Conservation (phyloP, 2,329 filamentous ascomycete species). For the Daldinia sp. region DNA sequence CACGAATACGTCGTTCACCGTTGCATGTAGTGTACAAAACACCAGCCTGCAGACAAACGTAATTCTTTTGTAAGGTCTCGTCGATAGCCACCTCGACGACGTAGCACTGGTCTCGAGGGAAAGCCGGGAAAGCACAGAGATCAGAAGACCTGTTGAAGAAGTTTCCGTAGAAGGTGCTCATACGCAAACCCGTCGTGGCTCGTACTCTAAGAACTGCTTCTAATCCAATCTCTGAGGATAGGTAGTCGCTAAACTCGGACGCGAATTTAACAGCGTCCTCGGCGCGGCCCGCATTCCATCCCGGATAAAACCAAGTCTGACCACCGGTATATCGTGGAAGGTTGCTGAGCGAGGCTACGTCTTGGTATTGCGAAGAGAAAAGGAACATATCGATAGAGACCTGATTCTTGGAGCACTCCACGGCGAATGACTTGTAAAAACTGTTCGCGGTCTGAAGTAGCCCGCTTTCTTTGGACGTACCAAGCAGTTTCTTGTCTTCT, state of each 20-base stretch:
- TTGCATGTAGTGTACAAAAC: conserved; percentile 98
- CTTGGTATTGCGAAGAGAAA: conserved; percentile 95
- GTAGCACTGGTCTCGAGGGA: conserved; percentile 96
- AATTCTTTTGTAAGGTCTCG: conserved; percentile 89
- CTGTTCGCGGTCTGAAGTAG: conserved; percentile 92
- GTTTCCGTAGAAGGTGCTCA: conserved; percentile 99
- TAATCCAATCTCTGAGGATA: conserved; percentile 95
- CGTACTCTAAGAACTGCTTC: conserved; percentile 96
- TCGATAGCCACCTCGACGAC: conserved; percentile 99
- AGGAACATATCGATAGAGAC: conserved; percentile 99
- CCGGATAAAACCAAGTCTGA: conserved; percentile 98
- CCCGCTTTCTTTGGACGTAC: conserved; percentile 89
- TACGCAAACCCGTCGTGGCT: conserved; percentile 92
- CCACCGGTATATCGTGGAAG: conserved; percentile 95
- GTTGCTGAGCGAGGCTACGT: conserved; percentile 96
- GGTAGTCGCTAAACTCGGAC: conserved; percentile 93
- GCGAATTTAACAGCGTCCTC: conserved; percentile 99
- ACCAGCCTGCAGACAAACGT: conserved; percentile 92
- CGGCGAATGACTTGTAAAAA: conserved; percentile 99
- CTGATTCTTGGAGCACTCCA: conserved; percentile 98
- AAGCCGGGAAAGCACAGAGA: conserved; percentile 96
- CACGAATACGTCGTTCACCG: conserved; percentile 92
- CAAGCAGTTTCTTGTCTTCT: conserved; percentile 95
- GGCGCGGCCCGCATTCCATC: conserved; percentile 92
- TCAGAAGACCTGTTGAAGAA: conserved; percentile 99